A percentile compares a stretch with the other conserved stretches of the same genome.
Evolutionary conservation across 225 moss, liverwort and hornwort genomes (phyloP).

Genomic region (Asterella californica): DNA sequence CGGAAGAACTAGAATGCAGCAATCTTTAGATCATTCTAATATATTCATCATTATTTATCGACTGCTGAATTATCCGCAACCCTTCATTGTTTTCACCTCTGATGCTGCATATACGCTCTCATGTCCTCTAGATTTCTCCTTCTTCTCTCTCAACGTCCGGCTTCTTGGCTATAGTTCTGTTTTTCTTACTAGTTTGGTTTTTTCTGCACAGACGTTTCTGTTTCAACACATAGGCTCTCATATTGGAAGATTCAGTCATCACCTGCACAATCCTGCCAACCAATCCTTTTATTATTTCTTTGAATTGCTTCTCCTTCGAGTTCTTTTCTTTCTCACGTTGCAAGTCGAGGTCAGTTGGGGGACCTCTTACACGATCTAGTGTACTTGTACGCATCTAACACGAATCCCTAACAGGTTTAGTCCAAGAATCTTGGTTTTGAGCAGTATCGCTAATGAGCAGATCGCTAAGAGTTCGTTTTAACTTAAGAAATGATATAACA

Average conservation of each 20-base stretch:
- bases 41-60: not conserved
- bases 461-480: too few species aligned
- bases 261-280: slow-evolving; percentile 16
- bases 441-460: too few species aligned
- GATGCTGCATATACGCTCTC: slow-evolving; percentile 1
- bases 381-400: not conserved
- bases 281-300: slow-evolving; percentile 14
- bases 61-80: not conserved
- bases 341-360: not conserved
- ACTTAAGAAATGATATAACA: too few species aligned
- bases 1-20: too few species aligned
- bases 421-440: too few species aligned
- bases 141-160: not conserved
- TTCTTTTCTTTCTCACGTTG: slow-evolving; percentile 7
- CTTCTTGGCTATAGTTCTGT: not conserved
- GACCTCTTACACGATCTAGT: not conserved
- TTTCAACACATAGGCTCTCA: slow-evolving; percentile 2
- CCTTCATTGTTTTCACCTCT: not conserved
- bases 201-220: slow-evolving; percentile 3
- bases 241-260: slow-evolving; percentile 12
- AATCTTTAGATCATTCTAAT: too few species aligned
- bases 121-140: not conserved
- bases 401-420: not conserved
- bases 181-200: not conserved
- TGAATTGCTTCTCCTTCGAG: slow-evolving; percentile 10